Conservation (phyloP, 345 rosid species). For the Camelina neglecta region DNA sequence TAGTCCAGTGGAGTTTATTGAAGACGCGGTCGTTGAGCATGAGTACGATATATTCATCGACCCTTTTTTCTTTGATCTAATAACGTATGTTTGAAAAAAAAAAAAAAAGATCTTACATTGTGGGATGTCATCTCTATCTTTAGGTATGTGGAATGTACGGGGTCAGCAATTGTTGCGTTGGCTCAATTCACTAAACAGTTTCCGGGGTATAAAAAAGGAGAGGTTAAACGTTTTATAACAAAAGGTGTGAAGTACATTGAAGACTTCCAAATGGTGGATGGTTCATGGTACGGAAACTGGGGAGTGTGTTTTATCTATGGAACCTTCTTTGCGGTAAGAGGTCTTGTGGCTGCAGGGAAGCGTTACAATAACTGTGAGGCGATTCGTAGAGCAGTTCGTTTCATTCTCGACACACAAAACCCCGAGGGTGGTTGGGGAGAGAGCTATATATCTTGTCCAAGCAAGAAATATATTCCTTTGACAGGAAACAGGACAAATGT, state of each 20-base stretch:
- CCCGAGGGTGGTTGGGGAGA: constrained; percentile 68
- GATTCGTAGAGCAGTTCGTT: constrained; percentile 54
- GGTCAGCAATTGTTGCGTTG: constrained; percentile 36
- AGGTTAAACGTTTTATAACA: constrained; percentile 51
- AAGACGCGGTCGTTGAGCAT: not conserved
- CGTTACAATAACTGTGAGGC: constrained; percentile 23
- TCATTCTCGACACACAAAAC: constrained; percentile 54
- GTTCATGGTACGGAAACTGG: constrained; percentile 48
- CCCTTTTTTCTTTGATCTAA: not conserved
- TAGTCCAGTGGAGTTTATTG: constrained; percentile 6
- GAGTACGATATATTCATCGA: not conserved
- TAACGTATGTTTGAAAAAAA: not conserved
- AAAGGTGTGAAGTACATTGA: constrained; percentile 52
- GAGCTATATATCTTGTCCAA: constrained; percentile 56
- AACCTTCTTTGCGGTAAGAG: constrained; percentile 37
- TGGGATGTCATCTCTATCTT: not conserved
- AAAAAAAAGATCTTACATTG: not conserved
- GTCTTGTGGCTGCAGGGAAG: constrained; percentile 48
- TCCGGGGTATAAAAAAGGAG: constrained; percentile 53
- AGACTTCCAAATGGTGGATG: constrained; percentile 53
- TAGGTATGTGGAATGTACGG: constrained; percentile 62
- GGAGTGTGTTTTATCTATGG: not conserved
- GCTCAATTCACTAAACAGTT: constrained; percentile 49
- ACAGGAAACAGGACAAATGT: constrained; percentile 48
- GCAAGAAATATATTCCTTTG: constrained; percentile 53